Evolutionary conservation across 192 early-diverging fungal species (phyloP).

Genomic region (Funneliformis mosseae): DNA sequence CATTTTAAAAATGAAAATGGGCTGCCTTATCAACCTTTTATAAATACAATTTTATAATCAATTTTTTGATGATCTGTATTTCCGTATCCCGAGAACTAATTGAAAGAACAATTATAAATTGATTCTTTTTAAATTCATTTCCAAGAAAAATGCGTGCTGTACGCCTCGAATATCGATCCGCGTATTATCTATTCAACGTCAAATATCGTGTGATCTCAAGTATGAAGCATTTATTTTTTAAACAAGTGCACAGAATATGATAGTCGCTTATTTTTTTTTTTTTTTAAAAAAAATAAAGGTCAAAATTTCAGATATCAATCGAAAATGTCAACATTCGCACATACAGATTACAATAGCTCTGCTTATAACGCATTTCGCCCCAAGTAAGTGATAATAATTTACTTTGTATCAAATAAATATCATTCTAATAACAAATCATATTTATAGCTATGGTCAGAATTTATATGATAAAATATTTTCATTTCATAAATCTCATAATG

Average conservation of each 20-base stretch:
- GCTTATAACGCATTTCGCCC: slow-evolving; percentile 43
- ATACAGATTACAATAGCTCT: slow-evolving; percentile 42
- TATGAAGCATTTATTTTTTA: background rate
- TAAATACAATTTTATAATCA: too few species aligned
- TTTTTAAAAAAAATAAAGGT: background rate
- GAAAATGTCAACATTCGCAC: slow-evolving; percentile 44
- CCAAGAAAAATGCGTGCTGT: too few species aligned
- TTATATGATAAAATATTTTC: slow-evolving; percentile 48
- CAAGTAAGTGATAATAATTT: background rate
- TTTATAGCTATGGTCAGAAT: slow-evolving; percentile 32
- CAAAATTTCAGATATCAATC: background rate
- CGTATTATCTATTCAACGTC: too few species aligned
- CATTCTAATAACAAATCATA: background rate
- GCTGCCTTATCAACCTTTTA: too few species aligned
- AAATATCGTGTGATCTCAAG: background rate
- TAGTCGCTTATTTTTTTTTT: background rate
- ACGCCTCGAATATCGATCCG: too few species aligned
- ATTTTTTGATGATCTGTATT: too few species aligned
- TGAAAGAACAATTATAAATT: too few species aligned
- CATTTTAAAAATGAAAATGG: too few species aligned
- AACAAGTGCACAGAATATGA: background rate
- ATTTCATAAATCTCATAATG: slow-evolving; percentile 44
- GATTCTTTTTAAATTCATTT: too few species aligned
- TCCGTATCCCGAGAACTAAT: too few species aligned
- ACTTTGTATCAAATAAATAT: background rate